Evolutionary conservation across 2,329 filamentous ascomycete genomes (phyloP).

Genomic region (Tothia fuscella): DNA sequence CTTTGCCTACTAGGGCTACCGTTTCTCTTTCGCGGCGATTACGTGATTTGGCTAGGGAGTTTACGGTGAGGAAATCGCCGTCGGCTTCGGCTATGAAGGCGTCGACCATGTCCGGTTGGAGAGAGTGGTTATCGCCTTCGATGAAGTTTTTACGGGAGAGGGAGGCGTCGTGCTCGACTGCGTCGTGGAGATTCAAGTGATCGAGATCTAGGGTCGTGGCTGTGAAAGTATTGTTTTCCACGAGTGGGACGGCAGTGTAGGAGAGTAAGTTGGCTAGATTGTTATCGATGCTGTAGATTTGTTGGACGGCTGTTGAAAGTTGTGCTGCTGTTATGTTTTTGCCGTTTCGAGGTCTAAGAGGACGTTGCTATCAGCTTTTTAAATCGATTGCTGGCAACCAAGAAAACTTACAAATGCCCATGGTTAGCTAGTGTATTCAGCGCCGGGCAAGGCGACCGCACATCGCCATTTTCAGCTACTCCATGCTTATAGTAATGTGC

Average conservation of each 20-base stretch:
- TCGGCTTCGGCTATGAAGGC: conserved; percentile 15
- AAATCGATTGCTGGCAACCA: not conserved
- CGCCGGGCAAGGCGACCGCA: conserved; percentile 19
- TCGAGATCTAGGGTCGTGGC: conserved; percentile 15
- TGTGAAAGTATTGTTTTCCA: conserved; percentile 14
- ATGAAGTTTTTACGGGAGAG: conserved; percentile 18
- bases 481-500: conserved; percentile 1
- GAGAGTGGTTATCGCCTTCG: conserved; percentile 18
- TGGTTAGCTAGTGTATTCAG: conserved; percentile 25
- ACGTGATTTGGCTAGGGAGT: conserved; percentile 11
- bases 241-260: conserved; percentile 11
- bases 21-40: conserved; percentile 10
- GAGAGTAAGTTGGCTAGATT: conserved; percentile 20
- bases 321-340: conserved; percentile 20
- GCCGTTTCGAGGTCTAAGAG: conserved; percentile 18
- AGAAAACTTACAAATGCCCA: conserved; percentile 16
- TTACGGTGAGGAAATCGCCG: conserved; percentile 13
- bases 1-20: conserved; percentile 6
- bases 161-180: conserved; percentile 26
- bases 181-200: conserved; percentile 22
- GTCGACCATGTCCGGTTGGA: conserved; percentile 17
- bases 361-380: not conserved
- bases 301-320: conserved; percentile 17
- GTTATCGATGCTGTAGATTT: conserved; percentile 21
- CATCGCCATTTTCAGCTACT: not conserved